Conservation (phyloP, 169 alveolate species). For the Cryptosporidium baileyi region DNA sequence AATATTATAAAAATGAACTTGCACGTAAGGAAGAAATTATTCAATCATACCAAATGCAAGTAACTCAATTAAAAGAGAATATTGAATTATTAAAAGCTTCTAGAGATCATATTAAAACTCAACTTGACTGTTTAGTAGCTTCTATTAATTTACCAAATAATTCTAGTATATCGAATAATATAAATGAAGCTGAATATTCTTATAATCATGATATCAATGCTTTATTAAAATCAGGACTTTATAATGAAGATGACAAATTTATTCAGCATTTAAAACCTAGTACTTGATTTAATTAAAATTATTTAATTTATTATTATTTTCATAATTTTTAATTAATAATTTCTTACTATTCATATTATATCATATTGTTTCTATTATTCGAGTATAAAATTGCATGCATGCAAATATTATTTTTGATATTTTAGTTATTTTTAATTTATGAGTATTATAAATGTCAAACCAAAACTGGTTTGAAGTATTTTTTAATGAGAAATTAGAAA, state of each 20-base stretch:
- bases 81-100: slow-evolving; percentile 52
- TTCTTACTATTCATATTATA: too few relatives aligned
- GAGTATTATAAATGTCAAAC: too few relatives aligned
- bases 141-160: not conserved
- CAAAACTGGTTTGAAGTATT: too few relatives aligned
- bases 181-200: not conserved
- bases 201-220: slow-evolving; percentile 1
- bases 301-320: not conserved
- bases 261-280: slow-evolving; percentile 9
- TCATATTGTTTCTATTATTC: too few relatives aligned
- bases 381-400: too few relatives aligned
- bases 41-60: not conserved
- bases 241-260: slow-evolving; percentile 46
- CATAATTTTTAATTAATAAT: not conserved
- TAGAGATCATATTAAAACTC: slow-evolving; percentile 21
- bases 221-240: slow-evolving; percentile 50
- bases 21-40: slow-evolving; percentile 30
- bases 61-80: slow-evolving; percentile 12
- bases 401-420: too few relatives aligned
- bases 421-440: too few relatives aligned
- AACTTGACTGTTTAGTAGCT: slow-evolving; percentile 20
- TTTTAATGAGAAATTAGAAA: too few relatives aligned
- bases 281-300: not conserved
- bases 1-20: slow-evolving; percentile 33
- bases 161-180: not conserved